Evolutionary conservation across 768 basidiomycete species (phyloP), one percentile per base, ranked within the genome.

Genomic region (Suillus sp.): DNA sequence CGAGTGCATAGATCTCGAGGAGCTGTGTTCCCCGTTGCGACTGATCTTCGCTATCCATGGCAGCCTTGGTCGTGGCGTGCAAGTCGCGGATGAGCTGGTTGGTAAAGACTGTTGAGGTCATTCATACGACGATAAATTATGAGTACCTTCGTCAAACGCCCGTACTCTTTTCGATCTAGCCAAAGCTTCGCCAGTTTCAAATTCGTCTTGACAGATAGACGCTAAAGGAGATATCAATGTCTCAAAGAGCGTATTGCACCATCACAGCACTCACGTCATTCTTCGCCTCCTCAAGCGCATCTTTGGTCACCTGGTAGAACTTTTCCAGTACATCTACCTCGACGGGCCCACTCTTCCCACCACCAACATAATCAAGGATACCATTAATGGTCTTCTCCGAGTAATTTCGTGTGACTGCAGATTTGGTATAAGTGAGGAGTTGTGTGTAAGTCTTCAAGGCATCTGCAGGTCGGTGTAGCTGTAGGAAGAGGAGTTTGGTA

Each of bases 301-400:
- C 86, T 72, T 93, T 91, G 2, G 97, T 99, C 1, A 84, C 92
- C 70, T 96, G 92, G 77, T 99, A 99, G 80, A 99, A 99, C 67
- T 89, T 89, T 76, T 98, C 95, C 56, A 99, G 81, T 10, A 95
- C 86, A 63, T 92, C 91, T 11, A 97, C 91, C 64, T 91, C 90
- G 4, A 92, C 84, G 3, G 79, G 79, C 2, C 90, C 92, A 22
- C 90, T 88, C 74, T 91, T 91, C 56, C 90, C 86, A 54, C 95
- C 95, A 13, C 95, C 95, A 45, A 99, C 97, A 69, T 99, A 99
- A 75, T 99, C 97, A 67, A 99, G 81, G 67, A 99, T 97, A 62
- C 93, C 92, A 73, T 99, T 99, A 81, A 99, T 99, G 20, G 93
- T 91, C 81, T 99, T 99, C 77, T 99, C 97, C 13, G 96, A 95